phyloP scores from a whole-genome alignment of 2,329 filamentous ascomycete species.

The Alternaria postmessia region DNA sequence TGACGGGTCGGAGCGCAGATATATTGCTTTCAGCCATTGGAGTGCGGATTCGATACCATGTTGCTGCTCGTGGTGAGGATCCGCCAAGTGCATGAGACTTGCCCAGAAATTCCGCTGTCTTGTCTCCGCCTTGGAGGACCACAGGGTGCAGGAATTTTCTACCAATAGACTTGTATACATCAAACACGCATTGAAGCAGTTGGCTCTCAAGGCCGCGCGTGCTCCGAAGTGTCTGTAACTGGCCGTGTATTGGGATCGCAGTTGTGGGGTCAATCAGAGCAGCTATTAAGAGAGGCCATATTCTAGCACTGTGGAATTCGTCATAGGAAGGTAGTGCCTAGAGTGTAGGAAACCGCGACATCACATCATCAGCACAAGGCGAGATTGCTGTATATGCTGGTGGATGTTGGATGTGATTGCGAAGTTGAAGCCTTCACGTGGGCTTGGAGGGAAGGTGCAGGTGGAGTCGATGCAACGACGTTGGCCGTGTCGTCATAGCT shows the following conservation, averaged over 20 bases:
- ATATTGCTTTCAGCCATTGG: background rate
- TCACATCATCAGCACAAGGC: background rate
- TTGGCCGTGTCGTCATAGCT: conserved; percentile 2
- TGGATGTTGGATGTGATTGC: background rate
- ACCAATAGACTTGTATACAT: background rate
- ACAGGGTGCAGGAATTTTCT: background rate
- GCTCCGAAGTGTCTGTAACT: background rate
- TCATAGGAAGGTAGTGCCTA: background rate
- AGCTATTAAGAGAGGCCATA: background rate
- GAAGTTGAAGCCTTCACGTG: background rate
- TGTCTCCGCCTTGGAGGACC: conserved; percentile 11
- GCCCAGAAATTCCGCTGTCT: conserved; percentile 16
- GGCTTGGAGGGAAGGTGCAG: background rate
- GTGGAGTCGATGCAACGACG: background rate
- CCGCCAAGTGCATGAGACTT: conserved; percentile 12
- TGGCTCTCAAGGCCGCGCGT: background rate
- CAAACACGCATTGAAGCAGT: conserved; percentile 2
- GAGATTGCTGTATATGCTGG: background rate
- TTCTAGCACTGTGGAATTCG: background rate
- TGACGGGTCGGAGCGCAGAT: background rate
- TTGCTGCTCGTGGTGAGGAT: background rate
- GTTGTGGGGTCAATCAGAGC: background rate
- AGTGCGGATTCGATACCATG: background rate
- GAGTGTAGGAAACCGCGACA: background rate
- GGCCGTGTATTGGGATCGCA: background rate